Percentiles rank a stretch among this genome's conserved stretches.
phyloP scores from a whole-genome alignment of 179 eudicot species.

The Silene noctiflora region DNA sequence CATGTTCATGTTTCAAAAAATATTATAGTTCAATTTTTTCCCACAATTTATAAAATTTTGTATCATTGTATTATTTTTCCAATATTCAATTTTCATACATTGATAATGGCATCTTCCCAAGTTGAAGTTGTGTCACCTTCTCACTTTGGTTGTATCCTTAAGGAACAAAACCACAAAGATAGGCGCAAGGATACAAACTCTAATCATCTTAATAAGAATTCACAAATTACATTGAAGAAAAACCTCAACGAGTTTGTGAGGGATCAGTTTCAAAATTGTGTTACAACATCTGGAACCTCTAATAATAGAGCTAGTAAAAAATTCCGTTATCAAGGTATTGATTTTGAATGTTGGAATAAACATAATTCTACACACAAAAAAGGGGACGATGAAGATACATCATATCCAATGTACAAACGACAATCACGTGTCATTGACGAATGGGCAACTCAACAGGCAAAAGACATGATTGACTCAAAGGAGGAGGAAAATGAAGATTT shows the following conservation, averaged over 20 bases:
- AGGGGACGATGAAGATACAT: neutral
- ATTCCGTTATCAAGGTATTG: neutral
- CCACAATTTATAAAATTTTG: neutral
- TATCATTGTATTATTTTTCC: too few species aligned
- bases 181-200: conserved; percentile 19
- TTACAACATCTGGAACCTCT: conserved; percentile 21
- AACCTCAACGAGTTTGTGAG: conserved; percentile 45
- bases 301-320: conserved; percentile 12
- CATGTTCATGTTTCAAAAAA: neutral
- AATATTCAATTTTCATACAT: too few species aligned
- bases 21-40: too few species aligned
- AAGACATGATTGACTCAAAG: conserved; percentile 16
- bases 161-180: conserved; percentile 30
- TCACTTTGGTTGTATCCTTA: conserved; percentile 37
- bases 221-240: conserved; percentile 29
- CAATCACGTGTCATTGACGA: conserved; percentile 20
- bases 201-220: conserved; percentile 1
- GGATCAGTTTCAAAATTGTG: conserved; percentile 33
- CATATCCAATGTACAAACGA: conserved; percentile 9
- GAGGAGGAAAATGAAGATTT: conserved; percentile 9
- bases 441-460: conserved; percentile 18
- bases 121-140: conserved; percentile 37
- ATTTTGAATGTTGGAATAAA: conserved; percentile 15
- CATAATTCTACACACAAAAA: neutral
- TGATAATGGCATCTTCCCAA: conserved; percentile 34